Conservation (phyloP, 2,329 filamentous ascomycete genomes). For the Thelonectria blattea region DNA sequence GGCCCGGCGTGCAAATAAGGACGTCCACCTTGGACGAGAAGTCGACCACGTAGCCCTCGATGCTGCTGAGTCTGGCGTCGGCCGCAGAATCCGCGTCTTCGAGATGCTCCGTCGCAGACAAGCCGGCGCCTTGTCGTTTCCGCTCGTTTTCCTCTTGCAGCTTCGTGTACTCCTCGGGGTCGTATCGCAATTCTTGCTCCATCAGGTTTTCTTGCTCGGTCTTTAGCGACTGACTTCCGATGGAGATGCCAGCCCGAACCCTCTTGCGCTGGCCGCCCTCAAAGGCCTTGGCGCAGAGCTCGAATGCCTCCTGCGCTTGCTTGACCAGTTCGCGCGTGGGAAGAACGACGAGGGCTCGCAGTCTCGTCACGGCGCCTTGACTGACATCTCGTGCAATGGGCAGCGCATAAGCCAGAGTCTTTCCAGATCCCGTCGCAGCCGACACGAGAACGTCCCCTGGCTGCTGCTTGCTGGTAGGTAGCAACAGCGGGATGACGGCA, state of each 20-base stretch:
- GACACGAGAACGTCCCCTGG: conserved; percentile 86
- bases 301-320: conserved; percentile 81
- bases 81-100: conserved; percentile 28
- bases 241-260: conserved; percentile 79
- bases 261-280: conserved; percentile 64
- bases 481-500: conserved; percentile 74
- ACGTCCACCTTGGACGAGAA: conserved; percentile 81
- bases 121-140: conserved; percentile 10
- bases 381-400: conserved; percentile 82
- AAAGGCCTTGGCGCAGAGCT: conserved; percentile 72
- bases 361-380: conserved; percentile 64
- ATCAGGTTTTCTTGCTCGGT: conserved; percentile 61
- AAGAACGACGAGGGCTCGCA: conserved; percentile 84
- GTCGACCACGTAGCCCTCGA: conserved; percentile 61
- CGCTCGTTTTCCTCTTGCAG: conserved; percentile 35
- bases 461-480: conserved; percentile 66
- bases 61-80: conserved; percentile 43
- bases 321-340: conserved; percentile 90
- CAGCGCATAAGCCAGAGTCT: conserved; percentile 89
- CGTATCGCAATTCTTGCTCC: conserved; percentile 61
- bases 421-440: conserved; percentile 93
- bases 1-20: conserved; percentile 88
- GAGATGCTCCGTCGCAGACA: conserved; percentile 26
- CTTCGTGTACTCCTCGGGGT: conserved; percentile 60
- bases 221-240: conserved; percentile 80